Percentiles rank a stretch among this genome's conserved stretches.
phyloP scores from a whole-genome alignment of 2,329 filamentous ascomycete species.

The Apiospora malaysiana region DNA sequence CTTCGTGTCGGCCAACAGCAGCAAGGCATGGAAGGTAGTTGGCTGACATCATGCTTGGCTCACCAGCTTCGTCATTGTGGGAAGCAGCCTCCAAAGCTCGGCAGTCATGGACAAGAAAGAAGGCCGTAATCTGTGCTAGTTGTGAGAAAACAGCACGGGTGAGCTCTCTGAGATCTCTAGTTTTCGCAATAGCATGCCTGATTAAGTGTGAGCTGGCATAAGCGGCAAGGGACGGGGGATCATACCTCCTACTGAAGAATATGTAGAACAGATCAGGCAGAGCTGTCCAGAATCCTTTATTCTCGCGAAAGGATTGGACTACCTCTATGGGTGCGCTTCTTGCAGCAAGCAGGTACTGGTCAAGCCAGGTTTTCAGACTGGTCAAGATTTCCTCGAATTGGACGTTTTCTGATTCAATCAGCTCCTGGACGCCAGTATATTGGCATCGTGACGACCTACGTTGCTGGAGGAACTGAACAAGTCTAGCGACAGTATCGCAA shows the following conservation, averaged over 20 bases:
- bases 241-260: slow-evolving; percentile 48
- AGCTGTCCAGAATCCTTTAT: slow-evolving; percentile 57
- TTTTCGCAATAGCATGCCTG: slow-evolving; percentile 28
- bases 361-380: slow-evolving; percentile 57
- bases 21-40: slow-evolving; percentile 54
- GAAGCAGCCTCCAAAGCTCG: slow-evolving; percentile 38
- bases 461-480: slow-evolving; percentile 36
- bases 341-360: slow-evolving; percentile 51
- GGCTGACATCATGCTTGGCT: slow-evolving; percentile 49
- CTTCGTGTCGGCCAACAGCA: slow-evolving; percentile 43
- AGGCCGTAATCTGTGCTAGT: slow-evolving; percentile 57
- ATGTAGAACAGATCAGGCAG: slow-evolving; percentile 57
- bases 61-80: slow-evolving; percentile 37
- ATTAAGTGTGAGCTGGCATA: neutral
- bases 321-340: slow-evolving; percentile 39
- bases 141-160: slow-evolving; percentile 42
- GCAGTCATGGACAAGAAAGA: slow-evolving; percentile 58
- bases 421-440: slow-evolving; percentile 28
- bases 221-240: neutral
- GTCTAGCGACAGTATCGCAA: slow-evolving; percentile 36
- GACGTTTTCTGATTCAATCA: slow-evolving; percentile 42
- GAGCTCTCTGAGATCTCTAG: slow-evolving; percentile 36
- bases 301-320: slow-evolving; percentile 49
- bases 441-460: slow-evolving; percentile 31
- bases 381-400: slow-evolving; percentile 52